A percentile compares a stretch with the other conserved stretches of the same genome.
phyloP scores from a whole-genome alignment of 306 rosid species.

The barrel medic (Medicago truncatula) region MtrunA17r5.0-ANR NC_053044.1:44200001-44200500 shows the following conservation, averaged over 20 bases:
- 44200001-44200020: too few relatives aligned
- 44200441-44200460: constrained; percentile 58
- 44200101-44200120: constrained; percentile 58
- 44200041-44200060: too few relatives aligned
- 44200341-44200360: constrained; percentile 55
- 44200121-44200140: constrained; percentile 72
- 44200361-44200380: constrained; percentile 66
- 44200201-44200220: constrained; percentile 55
- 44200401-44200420: constrained; percentile 57
- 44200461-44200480: constrained; percentile 58
- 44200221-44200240: constrained; percentile 58
- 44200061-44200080: too few relatives aligned
- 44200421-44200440: constrained; percentile 56
- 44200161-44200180: constrained; percentile 73
- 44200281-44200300: constrained; percentile 58
- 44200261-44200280: constrained; percentile 67
- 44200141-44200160: constrained; percentile 69
- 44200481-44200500: constrained; percentile 55
- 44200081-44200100: not conserved
- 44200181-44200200: constrained; percentile 70
- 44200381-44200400: constrained; percentile 62
- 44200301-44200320: constrained; percentile 58
- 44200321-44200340: not conserved
- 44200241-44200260: constrained; percentile 67
- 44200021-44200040: too few relatives aligned